A percentile compares a stretch with the other conserved stretches of the same genome.
phyloP scores from a whole-genome alignment of 495 filamentous ascomycete genomes.

The Penicillium odoratum region DNA sequence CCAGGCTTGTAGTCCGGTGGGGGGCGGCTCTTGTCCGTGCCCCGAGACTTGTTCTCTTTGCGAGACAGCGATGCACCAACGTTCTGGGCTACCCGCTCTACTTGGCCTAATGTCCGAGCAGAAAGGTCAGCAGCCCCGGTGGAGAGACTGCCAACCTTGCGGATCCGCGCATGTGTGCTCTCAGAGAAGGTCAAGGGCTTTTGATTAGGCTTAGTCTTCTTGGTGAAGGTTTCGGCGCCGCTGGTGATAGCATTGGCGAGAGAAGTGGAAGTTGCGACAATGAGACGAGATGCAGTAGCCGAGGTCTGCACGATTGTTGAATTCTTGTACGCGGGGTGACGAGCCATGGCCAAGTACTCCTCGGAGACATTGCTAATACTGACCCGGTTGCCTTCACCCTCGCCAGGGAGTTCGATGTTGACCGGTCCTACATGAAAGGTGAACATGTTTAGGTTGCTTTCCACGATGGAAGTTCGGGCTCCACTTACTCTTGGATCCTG shows the following conservation, averaged over 20 bases:
- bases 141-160: constrained; percentile 82
- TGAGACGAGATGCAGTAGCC: constrained; percentile 84
- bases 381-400: constrained; percentile 68
- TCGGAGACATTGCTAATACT: constrained; percentile 72
- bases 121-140: constrained; percentile 73
- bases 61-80: constrained; percentile 72
- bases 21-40: constrained; percentile 57
- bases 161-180: constrained; percentile 76
- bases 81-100: constrained; percentile 81
- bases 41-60: constrained; percentile 56
- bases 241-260: constrained; percentile 72
- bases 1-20: constrained; percentile 79
- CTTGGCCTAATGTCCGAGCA: constrained; percentile 81
- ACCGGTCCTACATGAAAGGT: constrained; percentile 68
- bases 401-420: constrained; percentile 78
- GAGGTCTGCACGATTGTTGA: constrained; percentile 87
- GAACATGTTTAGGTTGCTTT: background rate
- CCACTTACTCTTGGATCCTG: constrained; percentile 80
- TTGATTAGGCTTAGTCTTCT: constrained; percentile 68
- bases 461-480: background rate
- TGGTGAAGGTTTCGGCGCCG: constrained; percentile 78
- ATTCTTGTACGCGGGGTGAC: constrained; percentile 85
- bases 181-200: constrained; percentile 88
- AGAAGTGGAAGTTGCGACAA: constrained; percentile 81
- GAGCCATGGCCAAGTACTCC: constrained; percentile 76